Percentiles rank a stretch among this genome's conserved stretches.
These are phyloP conservation scores for Cordyceps farinosa DNA, from an alignment of 2,329 filamentous ascomycete genomes.

Conservation along the genomic window DNA sequence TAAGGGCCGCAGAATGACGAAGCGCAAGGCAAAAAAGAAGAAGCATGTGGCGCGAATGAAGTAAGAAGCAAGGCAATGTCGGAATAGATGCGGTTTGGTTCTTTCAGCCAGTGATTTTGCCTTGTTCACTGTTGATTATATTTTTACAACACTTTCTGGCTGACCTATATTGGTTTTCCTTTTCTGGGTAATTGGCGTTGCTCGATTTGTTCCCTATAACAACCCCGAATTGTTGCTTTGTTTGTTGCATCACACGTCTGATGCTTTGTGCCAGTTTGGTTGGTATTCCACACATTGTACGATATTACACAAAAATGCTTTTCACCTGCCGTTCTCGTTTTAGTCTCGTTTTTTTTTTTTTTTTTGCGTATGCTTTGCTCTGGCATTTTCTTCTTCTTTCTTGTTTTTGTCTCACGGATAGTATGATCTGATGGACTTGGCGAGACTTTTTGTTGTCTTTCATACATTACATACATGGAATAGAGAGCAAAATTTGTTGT, in stretches of 20 bases:
- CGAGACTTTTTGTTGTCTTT: too few relatives aligned
- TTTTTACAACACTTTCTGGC: neutral
- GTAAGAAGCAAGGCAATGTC: neutral
- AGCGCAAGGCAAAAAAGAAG: neutral
- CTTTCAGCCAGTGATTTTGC: neutral
- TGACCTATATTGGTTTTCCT: neutral
- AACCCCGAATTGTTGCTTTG: neutral
- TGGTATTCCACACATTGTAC: conserved; percentile 7
- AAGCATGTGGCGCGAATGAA: neutral
- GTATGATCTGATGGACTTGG: too few relatives aligned
- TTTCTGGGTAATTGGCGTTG: conserved; percentile 15
- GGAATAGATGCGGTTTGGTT: conserved; percentile 4
- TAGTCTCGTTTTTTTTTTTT: neutral
- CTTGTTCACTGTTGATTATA: neutral
- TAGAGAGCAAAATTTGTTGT: too few relatives aligned
- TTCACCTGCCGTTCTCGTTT: neutral
- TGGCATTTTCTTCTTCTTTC: too few relatives aligned
- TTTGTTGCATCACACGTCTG: neutral
- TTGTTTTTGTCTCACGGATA: too few relatives aligned
- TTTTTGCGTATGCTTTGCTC: neutral
- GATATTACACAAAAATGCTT: conserved; percentile 12
- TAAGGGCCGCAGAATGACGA: neutral
- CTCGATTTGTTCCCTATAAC: neutral
- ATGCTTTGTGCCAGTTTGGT: neutral
- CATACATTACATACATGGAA: too few relatives aligned